phyloP scores from a whole-genome alignment of 1,139 yeast species.

The Pichia sp. region DNA sequence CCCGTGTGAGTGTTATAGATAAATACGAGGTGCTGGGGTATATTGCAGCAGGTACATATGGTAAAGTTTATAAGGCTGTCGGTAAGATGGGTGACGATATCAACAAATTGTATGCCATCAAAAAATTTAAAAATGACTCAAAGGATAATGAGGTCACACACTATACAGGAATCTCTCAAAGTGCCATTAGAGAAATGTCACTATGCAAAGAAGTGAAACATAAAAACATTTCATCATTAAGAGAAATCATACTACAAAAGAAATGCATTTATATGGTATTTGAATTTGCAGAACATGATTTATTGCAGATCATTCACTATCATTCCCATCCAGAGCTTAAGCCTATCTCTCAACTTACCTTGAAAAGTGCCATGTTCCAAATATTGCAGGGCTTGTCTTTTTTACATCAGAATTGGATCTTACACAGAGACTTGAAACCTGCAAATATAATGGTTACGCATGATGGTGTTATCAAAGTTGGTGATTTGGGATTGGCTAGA shows the following conservation, averaged over 20 bases:
- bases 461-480: slow-evolving; percentile 86
- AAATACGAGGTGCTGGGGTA: slow-evolving; percentile 88
- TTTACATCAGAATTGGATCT: slow-evolving; percentile 90
- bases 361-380: slow-evolving; percentile 87
- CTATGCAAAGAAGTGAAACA: slow-evolving; percentile 82
- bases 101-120: slow-evolving; percentile 59
- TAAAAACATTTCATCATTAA: slow-evolving; percentile 68
- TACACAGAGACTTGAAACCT: slow-evolving; percentile 94
- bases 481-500: slow-evolving; percentile 92
- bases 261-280: slow-evolving; percentile 92
- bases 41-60: slow-evolving; percentile 98
- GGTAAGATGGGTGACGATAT: slow-evolving; percentile 19
- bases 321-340: slow-evolving; percentile 86
- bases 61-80: slow-evolving; percentile 89
- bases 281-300: slow-evolving; percentile 93
- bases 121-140: slow-evolving; percentile 90
- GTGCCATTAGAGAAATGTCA: slow-evolving; percentile 96
- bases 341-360: slow-evolving; percentile 67
- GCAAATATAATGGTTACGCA: slow-evolving; percentile 96
- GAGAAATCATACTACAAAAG: slow-evolving; percentile 82
- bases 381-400: slow-evolving; percentile 85
- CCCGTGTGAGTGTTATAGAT: slow-evolving; percentile 65
- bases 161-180: slow-evolving; percentile 93
- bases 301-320: slow-evolving; percentile 85
- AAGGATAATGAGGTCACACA: slow-evolving; percentile 81